Evolutionary conservation across 306 rosid species (phyloP).

Genomic region (Benincasa hispida): DNA sequence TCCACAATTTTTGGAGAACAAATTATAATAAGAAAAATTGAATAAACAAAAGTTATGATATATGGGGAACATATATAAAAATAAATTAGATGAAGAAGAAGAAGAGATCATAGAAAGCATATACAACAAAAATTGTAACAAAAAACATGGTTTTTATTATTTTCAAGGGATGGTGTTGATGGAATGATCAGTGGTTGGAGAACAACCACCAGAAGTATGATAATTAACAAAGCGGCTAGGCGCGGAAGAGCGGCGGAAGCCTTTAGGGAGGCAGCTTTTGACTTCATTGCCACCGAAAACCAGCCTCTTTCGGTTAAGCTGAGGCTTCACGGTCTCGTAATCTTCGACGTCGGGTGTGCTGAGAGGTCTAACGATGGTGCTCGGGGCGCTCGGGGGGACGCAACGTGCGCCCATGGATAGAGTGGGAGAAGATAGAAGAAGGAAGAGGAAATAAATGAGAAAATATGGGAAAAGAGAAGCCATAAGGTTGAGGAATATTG

Average conservation of each 20-base stretch:
- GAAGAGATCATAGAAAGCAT: neutral
- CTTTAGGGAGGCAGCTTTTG: slow-evolving; percentile 11
- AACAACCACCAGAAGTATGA: neutral
- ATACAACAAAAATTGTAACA: neutral
- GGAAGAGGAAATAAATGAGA: neutral
- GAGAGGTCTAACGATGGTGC: slow-evolving; percentile 4
- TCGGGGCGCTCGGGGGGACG: slow-evolving; percentile 5
- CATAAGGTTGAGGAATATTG: neutral
- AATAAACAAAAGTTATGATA: no score
- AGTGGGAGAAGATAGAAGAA: neutral
- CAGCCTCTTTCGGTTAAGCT: neutral
- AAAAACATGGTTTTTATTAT: no score
- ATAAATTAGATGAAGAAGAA: neutral
- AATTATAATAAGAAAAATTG: no score
- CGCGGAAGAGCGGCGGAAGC: slow-evolving; percentile 4
- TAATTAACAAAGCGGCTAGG: slow-evolving; percentile 10
- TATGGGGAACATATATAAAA: neutral
- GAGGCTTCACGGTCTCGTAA: neutral
- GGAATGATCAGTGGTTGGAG: neutral
- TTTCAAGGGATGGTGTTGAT: neutral
- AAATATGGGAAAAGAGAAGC: neutral
- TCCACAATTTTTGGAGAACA: neutral
- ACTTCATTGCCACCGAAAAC: slow-evolving; percentile 5
- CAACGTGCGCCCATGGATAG: neutral
- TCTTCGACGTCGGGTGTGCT: neutral